Percentiles rank a stretch among this genome's conserved stretches.
Conservation (phyloP, 1,139 yeast genomes). For the Hansenula sp. region DNA sequence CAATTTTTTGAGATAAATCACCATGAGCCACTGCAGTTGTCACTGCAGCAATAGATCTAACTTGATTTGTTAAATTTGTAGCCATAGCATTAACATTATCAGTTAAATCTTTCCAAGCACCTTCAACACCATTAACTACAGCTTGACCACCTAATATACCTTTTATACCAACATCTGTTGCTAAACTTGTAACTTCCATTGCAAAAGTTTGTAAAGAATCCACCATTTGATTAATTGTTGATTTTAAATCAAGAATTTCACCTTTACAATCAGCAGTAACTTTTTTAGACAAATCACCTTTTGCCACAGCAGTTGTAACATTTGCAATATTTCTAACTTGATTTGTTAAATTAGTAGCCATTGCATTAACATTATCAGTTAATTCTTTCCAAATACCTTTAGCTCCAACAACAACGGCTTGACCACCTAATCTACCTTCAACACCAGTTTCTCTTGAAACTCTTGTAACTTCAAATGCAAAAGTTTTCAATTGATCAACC, state of each 20-base stretch:
- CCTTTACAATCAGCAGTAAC: constrained; percentile 90
- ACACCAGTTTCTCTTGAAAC: constrained; percentile 93
- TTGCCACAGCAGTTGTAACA: constrained; percentile 90
- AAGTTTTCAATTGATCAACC: constrained; percentile 86
- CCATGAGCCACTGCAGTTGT: constrained; percentile 94
- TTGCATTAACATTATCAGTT: constrained; percentile 84
- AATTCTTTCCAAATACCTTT: constrained; percentile 91
- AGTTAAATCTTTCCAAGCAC: constrained; percentile 90
- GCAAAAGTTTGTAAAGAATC: constrained; percentile 86
- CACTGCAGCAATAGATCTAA: constrained; percentile 84
- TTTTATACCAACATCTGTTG: constrained; percentile 85
- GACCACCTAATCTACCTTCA: constrained; percentile 87
- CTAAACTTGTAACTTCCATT: constrained; percentile 81
- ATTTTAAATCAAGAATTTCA: constrained; percentile 87
- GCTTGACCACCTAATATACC: constrained; percentile 92
- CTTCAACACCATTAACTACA: constrained; percentile 87
- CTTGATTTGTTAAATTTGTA: constrained; percentile 81
- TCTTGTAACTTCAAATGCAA: constrained; percentile 84
- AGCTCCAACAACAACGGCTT: constrained; percentile 85
- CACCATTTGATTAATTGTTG: constrained; percentile 91
- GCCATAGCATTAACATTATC: constrained; percentile 91
- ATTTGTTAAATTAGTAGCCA: constrained; percentile 87
- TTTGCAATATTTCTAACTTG: constrained; percentile 93
- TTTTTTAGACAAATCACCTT: constrained; percentile 85
- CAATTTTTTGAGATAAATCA: constrained; percentile 81